Evolutionary conservation across 2,329 filamentous ascomycete genomes (phyloP), one percentile per base, ranked within the genome.

Genomic region (Stagonosporopsis vannaccii): DNA sequence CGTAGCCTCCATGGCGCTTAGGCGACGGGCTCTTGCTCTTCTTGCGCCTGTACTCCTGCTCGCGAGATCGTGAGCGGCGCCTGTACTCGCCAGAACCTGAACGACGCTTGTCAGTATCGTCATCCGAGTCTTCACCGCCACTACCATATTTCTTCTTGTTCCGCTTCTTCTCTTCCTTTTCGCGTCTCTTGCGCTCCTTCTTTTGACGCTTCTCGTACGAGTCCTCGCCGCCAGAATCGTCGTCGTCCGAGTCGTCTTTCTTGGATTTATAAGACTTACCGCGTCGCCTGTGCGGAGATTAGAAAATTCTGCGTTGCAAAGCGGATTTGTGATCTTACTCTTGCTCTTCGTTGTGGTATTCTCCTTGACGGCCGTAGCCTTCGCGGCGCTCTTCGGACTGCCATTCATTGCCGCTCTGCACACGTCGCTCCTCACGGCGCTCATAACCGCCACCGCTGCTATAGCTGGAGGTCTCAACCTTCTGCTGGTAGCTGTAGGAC

Each of bases 401-500:
- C 65, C 73, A 81, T 20, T 74, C 67, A 30, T 74, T 73, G n/a
- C 75, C 76, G 7, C 76, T 75, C 61, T 81, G 78, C 43, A 84
- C 81, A 19, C 76, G 80, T 26, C 80, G 79, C 73, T 88, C 84
- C 32, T 83, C 84, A 35, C 80, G 83, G 61, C 85, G 79, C 66
- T 88, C 83, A 59, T 85, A 87, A 6, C 85, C 82, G 39, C 85
- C 83, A 4, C 49, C 49, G 15, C 68, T 65, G 37, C 66, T 62
- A 39, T 76, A 75, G 17, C 81, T 79, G 9, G 79, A 81, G 7
- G 81, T 81, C 69, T 89, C 84, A 5, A 80, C 82, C 43, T 78
- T 79, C 69, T 88, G 81, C 68, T 88, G 79, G 63, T 86, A 88
- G 36, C 84, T 83, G 61, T 85, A 85, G 26, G 67, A 68, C 19